These are phyloP conservation scores for Sporothrix sp. DNA, from an alignment of 2,329 filamentous ascomycete genomes.

Conservation along the genomic window DNA sequence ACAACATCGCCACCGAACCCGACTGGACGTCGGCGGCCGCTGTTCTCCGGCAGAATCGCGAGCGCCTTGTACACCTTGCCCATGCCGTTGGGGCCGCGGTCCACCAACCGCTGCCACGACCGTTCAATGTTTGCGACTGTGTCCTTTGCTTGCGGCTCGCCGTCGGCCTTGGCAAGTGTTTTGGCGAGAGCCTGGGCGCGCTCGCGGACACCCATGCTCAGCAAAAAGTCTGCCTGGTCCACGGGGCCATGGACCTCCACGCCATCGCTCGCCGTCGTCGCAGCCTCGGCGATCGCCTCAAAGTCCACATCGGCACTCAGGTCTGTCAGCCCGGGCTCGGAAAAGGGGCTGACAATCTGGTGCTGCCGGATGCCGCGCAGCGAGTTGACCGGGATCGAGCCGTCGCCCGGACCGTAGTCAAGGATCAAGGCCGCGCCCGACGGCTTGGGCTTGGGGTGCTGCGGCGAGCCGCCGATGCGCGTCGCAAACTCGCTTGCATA, in stretches of 20 bases:
- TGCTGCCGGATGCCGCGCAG: conserved; percentile 81
- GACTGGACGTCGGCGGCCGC: conserved; percentile 64
- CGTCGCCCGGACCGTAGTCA: conserved; percentile 74
- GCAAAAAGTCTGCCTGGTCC: conserved; percentile 71
- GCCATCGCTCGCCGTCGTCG: conserved; percentile 61
- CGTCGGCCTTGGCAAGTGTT: conserved; percentile 26
- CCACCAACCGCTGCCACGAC: conserved; percentile 75
- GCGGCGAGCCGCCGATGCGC: conserved; percentile 63
- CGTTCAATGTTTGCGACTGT: conserved; percentile 53
- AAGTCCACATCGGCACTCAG: conserved; percentile 93
- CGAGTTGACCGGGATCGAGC: conserved; percentile 73
- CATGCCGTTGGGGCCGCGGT: conserved; percentile 76
- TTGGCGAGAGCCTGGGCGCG: conserved; percentile 59
- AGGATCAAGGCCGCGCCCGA: conserved; percentile 88
- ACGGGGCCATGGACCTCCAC: conserved; percentile 91
- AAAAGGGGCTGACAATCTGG: conserved; percentile 66
- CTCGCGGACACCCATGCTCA: conserved; percentile 72
- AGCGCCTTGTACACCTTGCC: conserved; percentile 89
- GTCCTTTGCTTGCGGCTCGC: conserved; percentile 27
- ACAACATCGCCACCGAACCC: conserved; percentile 74
- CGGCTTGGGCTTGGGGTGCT: conserved; percentile 48
- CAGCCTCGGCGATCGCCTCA: conserved; percentile 71
- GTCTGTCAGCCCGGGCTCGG: conserved; percentile 72
- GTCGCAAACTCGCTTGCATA: conserved; percentile 73
- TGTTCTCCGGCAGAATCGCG: conserved; percentile 77